Conservation (phyloP, 352 stramenopile species). For the Pythium brachiatum region DNA sequence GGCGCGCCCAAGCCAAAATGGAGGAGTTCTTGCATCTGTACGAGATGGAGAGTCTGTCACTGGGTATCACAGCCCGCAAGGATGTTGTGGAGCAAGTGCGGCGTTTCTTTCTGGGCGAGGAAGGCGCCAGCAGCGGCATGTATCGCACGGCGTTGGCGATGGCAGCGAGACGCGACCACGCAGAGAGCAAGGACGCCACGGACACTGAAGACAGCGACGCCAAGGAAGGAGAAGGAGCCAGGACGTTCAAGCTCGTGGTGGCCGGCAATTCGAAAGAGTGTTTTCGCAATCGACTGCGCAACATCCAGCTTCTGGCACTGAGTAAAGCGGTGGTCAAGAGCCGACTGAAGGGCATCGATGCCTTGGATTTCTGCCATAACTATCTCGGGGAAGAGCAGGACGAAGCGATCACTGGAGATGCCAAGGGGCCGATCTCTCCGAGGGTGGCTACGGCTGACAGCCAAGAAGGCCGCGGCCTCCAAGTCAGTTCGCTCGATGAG, state of each 20-base stretch:
- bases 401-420: background rate
- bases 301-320: slow-evolving; percentile 65
- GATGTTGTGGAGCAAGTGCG: slow-evolving; percentile 51
- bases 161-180: slow-evolving; percentile 30
- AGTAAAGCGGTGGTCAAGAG: slow-evolving; percentile 47
- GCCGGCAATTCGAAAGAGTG: slow-evolving; percentile 53
- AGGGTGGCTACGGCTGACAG: background rate
- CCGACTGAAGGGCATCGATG: slow-evolving; percentile 37
- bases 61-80: slow-evolving; percentile 58
- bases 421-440: slow-evolving; percentile 1
- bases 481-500: slow-evolving; percentile 25
- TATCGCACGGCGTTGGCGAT: slow-evolving; percentile 46
- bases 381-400: slow-evolving; percentile 38
- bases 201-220: background rate
- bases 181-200: slow-evolving; percentile 12
- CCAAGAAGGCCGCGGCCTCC: background rate
- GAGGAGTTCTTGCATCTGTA: slow-evolving; percentile 70
- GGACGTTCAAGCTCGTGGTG: slow-evolving; percentile 31
- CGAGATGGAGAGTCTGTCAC: slow-evolving; percentile 73
- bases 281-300: slow-evolving; percentile 60
- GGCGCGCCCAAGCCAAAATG: slow-evolving; percentile 24
- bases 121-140: slow-evolving; percentile 33
- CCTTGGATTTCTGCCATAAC: slow-evolving; percentile 55
- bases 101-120: slow-evolving; percentile 40
- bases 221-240: slow-evolving; percentile 11